phyloP scores from a whole-genome alignment of 257 asterid species.

The Nicotiana otophora region DNA sequence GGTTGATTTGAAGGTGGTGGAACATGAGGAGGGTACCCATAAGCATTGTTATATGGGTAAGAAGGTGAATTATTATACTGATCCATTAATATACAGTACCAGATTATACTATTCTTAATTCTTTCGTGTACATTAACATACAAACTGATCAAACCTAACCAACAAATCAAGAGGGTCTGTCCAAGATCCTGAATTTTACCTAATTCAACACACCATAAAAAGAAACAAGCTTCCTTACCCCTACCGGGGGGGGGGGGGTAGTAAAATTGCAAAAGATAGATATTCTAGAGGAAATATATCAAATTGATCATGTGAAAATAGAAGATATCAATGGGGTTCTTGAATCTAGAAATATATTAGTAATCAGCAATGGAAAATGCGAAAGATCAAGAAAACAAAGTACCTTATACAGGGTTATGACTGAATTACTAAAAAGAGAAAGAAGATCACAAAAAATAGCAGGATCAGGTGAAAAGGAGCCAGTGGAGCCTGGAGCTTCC shows the following conservation, averaged over 20 bases:
- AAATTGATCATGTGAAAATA: background rate
- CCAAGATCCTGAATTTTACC: background rate
- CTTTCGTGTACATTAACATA: slow-evolving; percentile 4
- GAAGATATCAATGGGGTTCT: background rate
- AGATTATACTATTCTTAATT: slow-evolving; percentile 1
- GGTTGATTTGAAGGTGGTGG: slow-evolving; percentile 40
- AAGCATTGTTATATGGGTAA: slow-evolving; percentile 47
- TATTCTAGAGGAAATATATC: background rate
- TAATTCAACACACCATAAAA: background rate
- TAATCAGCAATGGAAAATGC: background rate
- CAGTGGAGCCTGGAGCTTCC: background rate
- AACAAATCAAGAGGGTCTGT: background rate
- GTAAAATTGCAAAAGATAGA: background rate
- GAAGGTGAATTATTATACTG: slow-evolving; percentile 42
- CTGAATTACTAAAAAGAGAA: background rate
- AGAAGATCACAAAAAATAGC: background rate
- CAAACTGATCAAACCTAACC: slow-evolving; percentile 7
- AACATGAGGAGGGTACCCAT: slow-evolving; percentile 42
- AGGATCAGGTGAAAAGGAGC: slow-evolving; percentile 2
- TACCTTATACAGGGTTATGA: background rate
- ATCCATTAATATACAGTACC: slow-evolving; percentile 43
- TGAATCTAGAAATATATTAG: background rate
- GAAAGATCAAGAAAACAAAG: background rate
- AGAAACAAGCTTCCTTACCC: background rate
- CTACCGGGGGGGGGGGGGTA: background rate